Evolutionary conservation across 305 asterid species (phyloP), one percentile per base, ranked within the genome.

Genomic region (Solanum hybrid): DNA sequence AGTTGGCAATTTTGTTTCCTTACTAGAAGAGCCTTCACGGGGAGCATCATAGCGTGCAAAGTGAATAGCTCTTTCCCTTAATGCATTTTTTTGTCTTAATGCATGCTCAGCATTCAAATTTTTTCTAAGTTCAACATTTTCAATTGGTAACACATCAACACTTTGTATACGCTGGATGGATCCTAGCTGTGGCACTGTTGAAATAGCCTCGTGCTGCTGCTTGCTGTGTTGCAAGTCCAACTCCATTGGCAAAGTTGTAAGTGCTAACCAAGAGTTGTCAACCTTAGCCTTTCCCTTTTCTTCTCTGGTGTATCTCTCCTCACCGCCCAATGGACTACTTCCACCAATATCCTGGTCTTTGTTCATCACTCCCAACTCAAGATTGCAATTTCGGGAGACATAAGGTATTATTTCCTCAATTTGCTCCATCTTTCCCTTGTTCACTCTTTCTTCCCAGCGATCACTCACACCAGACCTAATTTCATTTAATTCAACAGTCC

Each of bases 401-500:
- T 14, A n/a, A 75, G 86, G 89, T 88, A 42, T 57, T 78, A 69
- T 87, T 5, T 81, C 71, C 83, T 89, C 96, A 33, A 86, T 42
- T 74, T 77, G 89, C 90, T 93, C 92, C 61, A 89, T 91, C 31
- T 78, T 91, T 81, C 88, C 90, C 33, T 75, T 89, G 90, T 73
- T 83, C 37, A 89, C 64, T 87, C 92, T 89, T 67, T 92, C 96
- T 85, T 92, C 96, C 14, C 94, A 96, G 90, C 90, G 92, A n/a
- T 92, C 96, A 87, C 95, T 92, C 76, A 91, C 94, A 91, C 94
- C 97, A 2, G 96, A 95, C 74, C 83, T 82, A 73, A 94, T 91
- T 80, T 92, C 92, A 57, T 94, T 92, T 73, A 96, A 61, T 79
- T 90, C 94, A 36, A 40, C 88, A 24, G 18, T 84, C 29, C 89